These are phyloP conservation scores for Phytophthora ohioensis DNA, from an alignment of 352 stramenopile genomes.

Conservation along the genomic window DNA sequence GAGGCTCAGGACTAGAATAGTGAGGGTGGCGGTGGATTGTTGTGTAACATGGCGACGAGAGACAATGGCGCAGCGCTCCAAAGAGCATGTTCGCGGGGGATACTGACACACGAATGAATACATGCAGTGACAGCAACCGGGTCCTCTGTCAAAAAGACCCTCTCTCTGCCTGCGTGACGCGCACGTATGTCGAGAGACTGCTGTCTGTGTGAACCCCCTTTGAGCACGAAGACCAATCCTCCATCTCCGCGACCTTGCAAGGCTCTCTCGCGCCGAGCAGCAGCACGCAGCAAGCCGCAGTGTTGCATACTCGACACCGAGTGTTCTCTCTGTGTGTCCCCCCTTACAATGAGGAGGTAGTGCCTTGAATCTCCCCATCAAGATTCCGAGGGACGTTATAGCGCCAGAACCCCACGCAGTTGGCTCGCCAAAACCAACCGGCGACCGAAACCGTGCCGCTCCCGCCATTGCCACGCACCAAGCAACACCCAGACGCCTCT, in stretches of 20 bases:
- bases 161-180: conserved; percentile 13
- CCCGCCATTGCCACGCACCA: conserved; percentile 3
- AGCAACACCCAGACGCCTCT: conserved; percentile 13
- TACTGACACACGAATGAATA: conserved; percentile 34
- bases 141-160: conserved; percentile 30
- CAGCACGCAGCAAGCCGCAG: conserved; percentile 17
- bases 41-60: conserved; percentile 25
- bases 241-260: conserved; percentile 66
- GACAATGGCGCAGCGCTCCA: conserved; percentile 21
- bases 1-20: conserved; percentile 14
- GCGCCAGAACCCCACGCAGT: conserved; percentile 40
- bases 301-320: conserved; percentile 8
- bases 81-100: conserved; percentile 35
- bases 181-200: conserved; percentile 22
- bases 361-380: conserved; percentile 81
- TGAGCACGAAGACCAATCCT: conserved; percentile 69
- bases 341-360: conserved; percentile 87
- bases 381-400: conserved; percentile 76
- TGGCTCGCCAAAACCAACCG: conserved; percentile 80
- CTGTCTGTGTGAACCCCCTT: conserved; percentile 74
- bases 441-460: conserved; percentile 36
- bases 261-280: conserved; percentile 27
- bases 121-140: conserved; percentile 20
- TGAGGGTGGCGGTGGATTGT: conserved; percentile 17
- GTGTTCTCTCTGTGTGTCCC: conserved; percentile 55